Evolutionary conservation across 2,329 filamentous ascomycete species (phyloP), one percentile per base, ranked within the genome.

Genomic region (Herpotrichia juniperi): DNA sequence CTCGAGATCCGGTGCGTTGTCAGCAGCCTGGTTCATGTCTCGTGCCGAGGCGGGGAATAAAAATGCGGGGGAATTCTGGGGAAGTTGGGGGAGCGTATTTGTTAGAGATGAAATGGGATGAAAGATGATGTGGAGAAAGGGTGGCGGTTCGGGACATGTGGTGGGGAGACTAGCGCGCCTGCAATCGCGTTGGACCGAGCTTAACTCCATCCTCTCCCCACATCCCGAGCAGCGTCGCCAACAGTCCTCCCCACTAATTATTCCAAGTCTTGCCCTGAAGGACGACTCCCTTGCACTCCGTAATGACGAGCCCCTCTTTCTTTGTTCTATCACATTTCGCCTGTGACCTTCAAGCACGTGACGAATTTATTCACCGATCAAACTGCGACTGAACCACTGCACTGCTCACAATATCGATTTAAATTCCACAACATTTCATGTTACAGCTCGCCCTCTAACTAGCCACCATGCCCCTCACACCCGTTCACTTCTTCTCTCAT

Each of bases 401-500:
- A n/a, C n/a, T n/a, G n/a, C n/a, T n/a, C n/a, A n/a, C n/a, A n/a
- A n/a, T n/a, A n/a, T n/a, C n/a, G n/a, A n/a, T n/a, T n/a, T n/a
- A n/a, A n/a, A n/a, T n/a, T n/a, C n/a, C n/a, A n/a, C n/a, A n/a
- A n/a, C n/a, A n/a, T n/a, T n/a, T n/a, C n/a, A n/a, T n/a, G n/a
- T n/a, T n/a, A n/a, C n/a, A n/a, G n/a, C n/a, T n/a, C n/a, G n/a
- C n/a, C n/a, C n/a, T n/a, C n/a, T n/a, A n/a, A n/a, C n/a, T n/a
- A n/a, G n/a, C 17, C 11, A 30, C 12, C 5, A 70, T 71, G 64
- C 42, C 53, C 10, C 43, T 72, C 28, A 80, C 84, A 5, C 85
- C 85, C 1, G 83, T 87, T 0, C 82, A 87, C 65, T 84, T 87
- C 73, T 88, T 88, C 71, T 87, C 85, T 2, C 86, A 89, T 79